Percentiles rank a stretch among this genome's conserved stretches.
These are phyloP conservation scores for Lizanozyma gosingica DNA, from an alignment of 1,139 yeast genomes.

Conservation along the genomic window DNA sequence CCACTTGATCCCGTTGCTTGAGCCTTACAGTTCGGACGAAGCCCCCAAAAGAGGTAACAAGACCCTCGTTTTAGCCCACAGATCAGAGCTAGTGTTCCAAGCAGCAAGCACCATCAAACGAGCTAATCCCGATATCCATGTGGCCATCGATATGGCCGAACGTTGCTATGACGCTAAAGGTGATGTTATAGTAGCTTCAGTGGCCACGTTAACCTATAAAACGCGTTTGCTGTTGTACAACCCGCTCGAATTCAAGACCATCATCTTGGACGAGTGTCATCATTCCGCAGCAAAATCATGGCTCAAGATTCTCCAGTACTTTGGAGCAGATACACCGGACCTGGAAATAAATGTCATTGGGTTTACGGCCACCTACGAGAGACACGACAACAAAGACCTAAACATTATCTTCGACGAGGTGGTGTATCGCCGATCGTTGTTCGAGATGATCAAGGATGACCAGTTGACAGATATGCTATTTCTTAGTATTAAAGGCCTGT, in stretches of 20 bases:
- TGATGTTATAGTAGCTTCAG: constrained; percentile 73
- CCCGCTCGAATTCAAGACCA: constrained; percentile 54
- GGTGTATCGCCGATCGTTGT: constrained; percentile 58
- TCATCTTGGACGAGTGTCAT: constrained; percentile 89
- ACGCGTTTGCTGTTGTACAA: constrained; percentile 46
- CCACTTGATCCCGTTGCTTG: constrained; percentile 45
- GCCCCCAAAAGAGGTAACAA: constrained; percentile 41
- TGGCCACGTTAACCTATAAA: constrained; percentile 43
- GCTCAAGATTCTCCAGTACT: constrained; percentile 45
- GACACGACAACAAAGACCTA: constrained; percentile 61
- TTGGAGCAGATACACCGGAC: constrained; percentile 37
- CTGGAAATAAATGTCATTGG: constrained; percentile 59
- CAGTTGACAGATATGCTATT: constrained; percentile 68
- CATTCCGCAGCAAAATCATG: constrained; percentile 79
- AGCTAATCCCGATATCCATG: constrained; percentile 42
- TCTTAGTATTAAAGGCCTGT: constrained; percentile 41
- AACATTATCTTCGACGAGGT: constrained; percentile 61
- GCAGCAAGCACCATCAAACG: constrained; percentile 44
- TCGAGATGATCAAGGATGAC: constrained; percentile 60
- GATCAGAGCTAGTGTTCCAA: constrained; percentile 71
- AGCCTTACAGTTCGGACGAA: constrained; percentile 19
- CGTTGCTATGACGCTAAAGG: constrained; percentile 19
- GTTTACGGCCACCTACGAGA: constrained; percentile 72
- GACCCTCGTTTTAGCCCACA: constrained; percentile 68
- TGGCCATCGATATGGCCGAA: constrained; percentile 66